Percentiles rank a stretch among this genome's conserved stretches.
Evolutionary conservation across 2,329 filamentous ascomycete species (phyloP).

Genomic region (Xylariaceae sp.): DNA sequence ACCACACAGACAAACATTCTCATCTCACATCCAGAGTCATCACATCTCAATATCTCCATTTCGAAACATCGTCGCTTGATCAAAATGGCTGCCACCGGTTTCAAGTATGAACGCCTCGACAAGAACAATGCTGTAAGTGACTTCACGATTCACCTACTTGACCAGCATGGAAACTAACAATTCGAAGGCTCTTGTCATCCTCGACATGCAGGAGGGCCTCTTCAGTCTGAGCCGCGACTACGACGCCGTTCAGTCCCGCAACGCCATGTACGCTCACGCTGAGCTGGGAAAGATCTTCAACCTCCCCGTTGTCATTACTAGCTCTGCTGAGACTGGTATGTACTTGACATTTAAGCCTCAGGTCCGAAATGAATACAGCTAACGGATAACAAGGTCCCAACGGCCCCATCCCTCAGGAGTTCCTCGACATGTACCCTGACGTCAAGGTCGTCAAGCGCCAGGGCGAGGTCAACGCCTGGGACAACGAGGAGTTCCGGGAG

Average conservation of each 20-base stretch:
- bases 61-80: not conserved
- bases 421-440: constrained; percentile 60
- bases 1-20: not conserved
- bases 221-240: constrained; percentile 60
- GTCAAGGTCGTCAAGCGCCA: constrained; percentile 61
- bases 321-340: constrained; percentile 55
- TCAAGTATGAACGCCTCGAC: constrained; percentile 34
- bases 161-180: constrained; percentile 26
- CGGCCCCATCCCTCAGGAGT: constrained; percentile 64
- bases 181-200: constrained; percentile 48
- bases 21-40: not conserved
- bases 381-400: constrained; percentile 55
- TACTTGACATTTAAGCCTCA: not conserved
- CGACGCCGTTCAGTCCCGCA: constrained; percentile 57
- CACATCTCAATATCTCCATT: not conserved
- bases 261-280: constrained; percentile 64
- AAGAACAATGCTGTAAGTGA: constrained; percentile 31
- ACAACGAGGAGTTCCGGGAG: constrained; percentile 61
- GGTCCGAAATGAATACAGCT: not conserved
- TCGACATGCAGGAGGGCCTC: constrained; percentile 57
- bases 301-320: constrained; percentile 64
- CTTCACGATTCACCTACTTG: not conserved
- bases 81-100: constrained; percentile 17
- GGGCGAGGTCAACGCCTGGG: constrained; percentile 73
- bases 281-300: constrained; percentile 61